Percentiles rank a stretch among this genome's conserved stretches.
Conservation (phyloP, 805 yeast species). For the Myxozyma kluyveri region DNA sequence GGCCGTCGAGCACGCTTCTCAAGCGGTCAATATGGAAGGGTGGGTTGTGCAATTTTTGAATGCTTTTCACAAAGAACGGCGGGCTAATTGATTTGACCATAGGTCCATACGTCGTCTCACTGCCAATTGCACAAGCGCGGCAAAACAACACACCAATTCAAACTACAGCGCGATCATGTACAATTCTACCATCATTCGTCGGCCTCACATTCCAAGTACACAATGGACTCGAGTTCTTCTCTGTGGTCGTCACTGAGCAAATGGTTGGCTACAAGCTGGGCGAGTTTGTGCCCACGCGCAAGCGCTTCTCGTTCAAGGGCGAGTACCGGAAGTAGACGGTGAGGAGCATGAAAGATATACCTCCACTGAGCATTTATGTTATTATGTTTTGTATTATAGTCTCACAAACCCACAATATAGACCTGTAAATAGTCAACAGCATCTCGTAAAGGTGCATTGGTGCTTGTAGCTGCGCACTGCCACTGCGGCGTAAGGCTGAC, state of each 20-base stretch:
- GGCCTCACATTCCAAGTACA: slow-evolving; percentile 93
- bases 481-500: too few species aligned
- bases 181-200: slow-evolving; percentile 92
- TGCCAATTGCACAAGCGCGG: slow-evolving; percentile 85
- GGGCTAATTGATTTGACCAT: too few species aligned
- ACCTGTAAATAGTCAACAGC: too few species aligned
- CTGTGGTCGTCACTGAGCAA: slow-evolving; percentile 80
- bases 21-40: slow-evolving; percentile 48
- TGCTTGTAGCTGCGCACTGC: too few species aligned
- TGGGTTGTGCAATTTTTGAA: slow-evolving; percentile 3
- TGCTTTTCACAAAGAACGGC: background rate
- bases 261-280: slow-evolving; percentile 97
- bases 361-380: too few species aligned
- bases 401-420: too few species aligned
- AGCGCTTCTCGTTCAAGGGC: slow-evolving; percentile 71
- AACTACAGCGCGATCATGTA: slow-evolving; percentile 94
- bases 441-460: too few species aligned
- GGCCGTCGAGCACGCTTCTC: slow-evolving; percentile 37
- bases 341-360: too few species aligned
- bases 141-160: slow-evolving; percentile 80
- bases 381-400: too few species aligned
- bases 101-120: slow-evolving; percentile 91
- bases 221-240: slow-evolving; percentile 92
- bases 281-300: slow-evolving; percentile 92
- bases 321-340: slow-evolving; percentile 1